Conservation (phyloP, 106 monocot species). For the Apostasia ramifera region DNA sequence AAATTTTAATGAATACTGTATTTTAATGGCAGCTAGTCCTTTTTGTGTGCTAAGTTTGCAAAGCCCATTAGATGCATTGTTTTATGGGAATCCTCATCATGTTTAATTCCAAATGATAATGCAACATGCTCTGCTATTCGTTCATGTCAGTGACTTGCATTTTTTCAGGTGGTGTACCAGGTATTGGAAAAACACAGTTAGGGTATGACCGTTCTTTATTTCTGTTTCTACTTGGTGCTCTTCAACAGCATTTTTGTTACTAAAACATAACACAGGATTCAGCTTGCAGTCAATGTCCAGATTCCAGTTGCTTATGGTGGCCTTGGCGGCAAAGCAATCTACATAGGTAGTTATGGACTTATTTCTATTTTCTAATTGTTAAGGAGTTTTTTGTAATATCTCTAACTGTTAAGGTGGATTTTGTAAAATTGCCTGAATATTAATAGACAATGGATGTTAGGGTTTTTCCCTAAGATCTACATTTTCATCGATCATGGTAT, state of each 20-base stretch:
- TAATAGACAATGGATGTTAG: no score
- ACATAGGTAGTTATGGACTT: slow-evolving; percentile 79
- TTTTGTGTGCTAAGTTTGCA: not conserved
- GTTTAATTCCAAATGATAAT: not conserved
- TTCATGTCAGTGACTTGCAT: slow-evolving; percentile 7
- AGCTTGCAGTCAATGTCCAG: slow-evolving; percentile 93
- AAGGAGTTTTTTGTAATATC: no score
- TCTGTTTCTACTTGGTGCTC: slow-evolving; percentile 1
- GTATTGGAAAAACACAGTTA: slow-evolving; percentile 95
- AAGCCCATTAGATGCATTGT: not conserved
- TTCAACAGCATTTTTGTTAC: slow-evolving; percentile 8
- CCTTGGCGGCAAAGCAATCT: slow-evolving; percentile 84
- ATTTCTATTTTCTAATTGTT: not conserved
- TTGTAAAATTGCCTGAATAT: no score
- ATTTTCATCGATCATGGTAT: no score
- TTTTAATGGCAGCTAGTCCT: not conserved
- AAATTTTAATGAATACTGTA: no score
- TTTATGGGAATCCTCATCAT: not conserved
- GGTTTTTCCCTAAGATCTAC: no score
- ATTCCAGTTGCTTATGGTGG: slow-evolving; percentile 79
- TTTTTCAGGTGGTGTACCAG: slow-evolving; percentile 94
- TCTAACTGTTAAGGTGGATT: no score
- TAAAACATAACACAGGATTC: slow-evolving; percentile 54
- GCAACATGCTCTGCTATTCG: not conserved
- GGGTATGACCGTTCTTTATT: slow-evolving; percentile 52